Percentiles rank a stretch among this genome's conserved stretches.
phyloP scores from a whole-genome alignment of 768 basidiomycete species.

The Pleurotus ostreatus region DNA sequence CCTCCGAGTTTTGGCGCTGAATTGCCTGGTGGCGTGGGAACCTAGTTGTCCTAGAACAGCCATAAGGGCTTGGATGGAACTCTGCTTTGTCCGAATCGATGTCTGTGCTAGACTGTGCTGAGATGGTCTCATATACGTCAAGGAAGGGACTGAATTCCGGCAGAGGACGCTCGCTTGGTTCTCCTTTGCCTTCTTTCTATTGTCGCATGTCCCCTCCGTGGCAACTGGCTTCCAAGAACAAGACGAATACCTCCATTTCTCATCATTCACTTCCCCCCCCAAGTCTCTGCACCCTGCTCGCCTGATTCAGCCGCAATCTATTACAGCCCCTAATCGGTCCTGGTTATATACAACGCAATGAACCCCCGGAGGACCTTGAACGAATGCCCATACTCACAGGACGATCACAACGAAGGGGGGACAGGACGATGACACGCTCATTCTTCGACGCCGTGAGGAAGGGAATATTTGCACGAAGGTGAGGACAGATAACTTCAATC shows the following conservation, averaged over 20 bases:
- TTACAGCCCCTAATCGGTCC: constrained; percentile 8
- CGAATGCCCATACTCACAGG: constrained; percentile 26
- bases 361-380: neutral
- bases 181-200: constrained; percentile 5
- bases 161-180: constrained; percentile 8
- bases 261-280: neutral
- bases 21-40: neutral
- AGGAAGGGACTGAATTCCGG: neutral
- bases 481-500: constrained; percentile 13
- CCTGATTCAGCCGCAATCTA: neutral
- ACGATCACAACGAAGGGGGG: constrained; percentile 40
- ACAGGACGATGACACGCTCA: constrained; percentile 45
- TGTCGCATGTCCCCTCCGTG: neutral
- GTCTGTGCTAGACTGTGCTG: neutral
- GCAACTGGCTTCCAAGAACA: neutral
- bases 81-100: neutral
- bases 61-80: neutral
- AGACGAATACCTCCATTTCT: constrained; percentile 9
- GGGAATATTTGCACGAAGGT: constrained; percentile 29
- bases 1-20: neutral
- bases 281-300: neutral
- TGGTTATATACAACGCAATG: neutral
- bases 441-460: constrained; percentile 45
- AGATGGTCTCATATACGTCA: neutral
- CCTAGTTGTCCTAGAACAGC: neutral